phyloP scores from a whole-genome alignment of 2,329 filamentous ascomycete genomes.

The Cladosporium sp. region DNA sequence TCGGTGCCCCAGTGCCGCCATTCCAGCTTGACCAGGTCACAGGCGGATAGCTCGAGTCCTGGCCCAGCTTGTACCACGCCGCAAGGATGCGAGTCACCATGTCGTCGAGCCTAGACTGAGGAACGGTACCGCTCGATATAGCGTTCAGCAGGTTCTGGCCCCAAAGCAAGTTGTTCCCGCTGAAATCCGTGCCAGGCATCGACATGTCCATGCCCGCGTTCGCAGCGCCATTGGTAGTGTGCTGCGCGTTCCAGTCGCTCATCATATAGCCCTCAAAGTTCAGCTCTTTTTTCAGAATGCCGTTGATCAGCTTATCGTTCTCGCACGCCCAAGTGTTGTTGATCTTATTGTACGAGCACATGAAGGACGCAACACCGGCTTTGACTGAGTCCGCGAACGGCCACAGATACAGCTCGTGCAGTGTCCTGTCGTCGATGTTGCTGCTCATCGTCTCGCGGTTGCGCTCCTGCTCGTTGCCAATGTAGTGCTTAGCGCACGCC shows the following conservation, averaged over 20 bases:
- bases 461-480: conserved; percentile 12
- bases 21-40: conserved; percentile 44
- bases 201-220: conserved; percentile 59
- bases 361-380: conserved; percentile 14
- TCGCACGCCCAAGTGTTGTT: conserved; percentile 57
- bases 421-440: conserved; percentile 22
- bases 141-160: conserved; percentile 36
- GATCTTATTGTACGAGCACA: conserved; percentile 41
- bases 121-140: conserved; percentile 49
- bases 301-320: conserved; percentile 62
- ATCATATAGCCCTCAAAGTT: conserved; percentile 65
- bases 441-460: conserved; percentile 22
- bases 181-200: conserved; percentile 47
- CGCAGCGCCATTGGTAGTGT: conserved; percentile 53
- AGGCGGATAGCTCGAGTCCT: conserved; percentile 13
- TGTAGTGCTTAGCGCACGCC: conserved; percentile 16
- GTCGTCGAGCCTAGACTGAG: conserved; percentile 50
- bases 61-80: conserved; percentile 45
- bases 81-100: conserved; percentile 50
- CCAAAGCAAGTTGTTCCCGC: conserved; percentile 10
- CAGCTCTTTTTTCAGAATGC: conserved; percentile 63
- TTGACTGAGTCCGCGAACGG: conserved; percentile 19
- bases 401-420: conserved; percentile 23
- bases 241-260: conserved; percentile 58
- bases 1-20: conserved; percentile 41